A percentile compares a stretch with the other conserved stretches of the same genome.
These are phyloP conservation scores for Fraxinus baroniana DNA, from an alignment of 305 asterid species.

Conservation along the genomic window DNA sequence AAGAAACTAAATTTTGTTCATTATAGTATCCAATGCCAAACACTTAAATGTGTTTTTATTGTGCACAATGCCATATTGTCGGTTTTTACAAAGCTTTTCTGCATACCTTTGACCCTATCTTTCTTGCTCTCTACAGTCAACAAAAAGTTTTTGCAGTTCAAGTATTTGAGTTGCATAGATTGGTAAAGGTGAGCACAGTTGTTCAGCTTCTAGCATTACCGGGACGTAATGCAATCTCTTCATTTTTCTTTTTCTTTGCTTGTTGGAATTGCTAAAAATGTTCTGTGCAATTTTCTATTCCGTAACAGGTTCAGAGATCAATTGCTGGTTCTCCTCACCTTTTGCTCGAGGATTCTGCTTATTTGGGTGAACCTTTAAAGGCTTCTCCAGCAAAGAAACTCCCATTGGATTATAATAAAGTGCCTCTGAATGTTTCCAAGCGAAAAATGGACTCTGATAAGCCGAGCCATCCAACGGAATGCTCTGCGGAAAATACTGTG, in stretches of 20 bases:
- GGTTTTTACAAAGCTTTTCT: conserved; percentile 1
- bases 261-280: not conserved
- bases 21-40: not conserved
- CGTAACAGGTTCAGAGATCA: conserved; percentile 64
- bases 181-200: conserved; percentile 54
- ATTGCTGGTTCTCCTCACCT: conserved; percentile 66
- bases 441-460: conserved; percentile 34
- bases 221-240: not conserved
- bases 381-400: conserved; percentile 41
- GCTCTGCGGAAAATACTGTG: conserved; percentile 59
- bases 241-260: not conserved
- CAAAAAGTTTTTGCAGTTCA: conserved; percentile 89
- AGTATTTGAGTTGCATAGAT: conserved; percentile 90
- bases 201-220: not conserved
- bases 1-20: not conserved
- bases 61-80: not conserved
- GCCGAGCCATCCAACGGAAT: conserved; percentile 48
- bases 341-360: conserved; percentile 47
- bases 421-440: conserved; percentile 35
- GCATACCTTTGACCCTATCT: conserved; percentile 17
- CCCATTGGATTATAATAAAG: conserved; percentile 41
- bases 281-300: not conserved
- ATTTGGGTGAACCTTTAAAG: conserved; percentile 42
- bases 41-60: conserved; percentile 14
- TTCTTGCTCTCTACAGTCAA: conserved; percentile 51